A percentile compares a stretch with the other conserved stretches of the same genome.
These are phyloP conservation scores for Ziziphus jujuba DNA, from an alignment of 306 rosid genomes.

Conservation along the genomic window DNA sequence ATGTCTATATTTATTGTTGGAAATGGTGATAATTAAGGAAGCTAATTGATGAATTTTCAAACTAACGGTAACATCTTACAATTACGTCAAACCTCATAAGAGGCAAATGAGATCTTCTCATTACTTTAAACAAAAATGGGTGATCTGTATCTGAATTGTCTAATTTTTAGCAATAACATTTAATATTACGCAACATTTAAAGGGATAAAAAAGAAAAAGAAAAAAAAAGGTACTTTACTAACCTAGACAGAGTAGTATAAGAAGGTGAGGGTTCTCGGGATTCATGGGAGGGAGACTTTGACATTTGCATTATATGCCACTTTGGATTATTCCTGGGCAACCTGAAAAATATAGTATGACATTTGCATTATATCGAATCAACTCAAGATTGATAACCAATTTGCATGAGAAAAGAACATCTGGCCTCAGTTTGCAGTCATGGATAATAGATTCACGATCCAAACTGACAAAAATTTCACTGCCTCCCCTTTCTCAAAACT, in stretches of 20 bases:
- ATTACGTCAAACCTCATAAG: too few species aligned
- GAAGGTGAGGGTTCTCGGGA: constrained; percentile 36
- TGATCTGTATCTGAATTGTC: not conserved
- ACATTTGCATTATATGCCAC: constrained; percentile 63
- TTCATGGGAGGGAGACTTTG: constrained; percentile 62
- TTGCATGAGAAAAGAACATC: too few species aligned
- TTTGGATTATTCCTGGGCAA: constrained; percentile 37
- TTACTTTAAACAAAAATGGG: too few species aligned
- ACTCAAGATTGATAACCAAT: not conserved
- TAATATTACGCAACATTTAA: constrained; percentile 1
- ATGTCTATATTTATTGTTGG: too few species aligned
- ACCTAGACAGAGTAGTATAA: constrained; percentile 48
- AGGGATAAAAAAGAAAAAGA: constrained; percentile 3
- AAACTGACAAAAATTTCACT: not conserved
- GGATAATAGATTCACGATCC: not conserved
- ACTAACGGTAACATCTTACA: too few species aligned
- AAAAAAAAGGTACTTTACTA: constrained; percentile 26
- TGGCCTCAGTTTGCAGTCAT: not conserved
- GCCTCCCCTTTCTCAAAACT: not conserved
- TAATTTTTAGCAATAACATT: not conserved
- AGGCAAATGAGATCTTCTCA: too few species aligned
- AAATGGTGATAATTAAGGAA: too few species aligned
- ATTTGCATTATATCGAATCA: not conserved
- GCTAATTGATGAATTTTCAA: too few species aligned
- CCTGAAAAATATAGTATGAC: constrained; percentile 40